Evolutionary conservation across 176 grass and related monocot genomes (phyloP).

Genomic region (Ampelocalamus luodianensis): DNA sequence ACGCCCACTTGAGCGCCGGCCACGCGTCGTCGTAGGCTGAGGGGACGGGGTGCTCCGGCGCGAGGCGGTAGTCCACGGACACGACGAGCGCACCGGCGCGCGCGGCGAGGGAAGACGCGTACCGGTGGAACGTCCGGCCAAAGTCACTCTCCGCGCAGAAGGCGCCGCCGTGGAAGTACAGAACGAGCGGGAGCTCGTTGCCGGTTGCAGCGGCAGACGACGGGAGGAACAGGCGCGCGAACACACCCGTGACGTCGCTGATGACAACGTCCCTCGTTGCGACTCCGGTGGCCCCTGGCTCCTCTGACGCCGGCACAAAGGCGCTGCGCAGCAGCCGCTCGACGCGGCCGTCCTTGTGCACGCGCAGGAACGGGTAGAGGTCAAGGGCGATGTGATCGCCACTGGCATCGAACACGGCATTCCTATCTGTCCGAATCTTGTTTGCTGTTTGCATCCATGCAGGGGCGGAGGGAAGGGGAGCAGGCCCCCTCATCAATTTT

Average conservation of each 20-base stretch:
- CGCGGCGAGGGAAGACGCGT: constrained; percentile 41
- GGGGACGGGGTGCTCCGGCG: constrained; percentile 52
- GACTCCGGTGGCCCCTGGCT: not conserved
- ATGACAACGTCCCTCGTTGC: constrained; percentile 41
- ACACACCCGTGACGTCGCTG: not conserved
- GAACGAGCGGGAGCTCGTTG: constrained; percentile 46
- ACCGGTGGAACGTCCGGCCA: constrained; percentile 30
- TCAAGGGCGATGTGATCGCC: not conserved
- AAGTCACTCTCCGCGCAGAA: constrained; percentile 55
- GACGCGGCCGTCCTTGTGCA: not conserved
- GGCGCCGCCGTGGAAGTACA: constrained; percentile 62
- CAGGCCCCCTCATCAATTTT: too few species aligned
- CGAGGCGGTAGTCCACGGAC: constrained; percentile 57
- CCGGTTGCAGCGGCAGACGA: not conserved
- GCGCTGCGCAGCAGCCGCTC: not conserved
- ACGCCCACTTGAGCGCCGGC: constrained; percentile 35
- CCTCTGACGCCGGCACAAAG: constrained; percentile 3
- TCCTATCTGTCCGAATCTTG: not conserved
- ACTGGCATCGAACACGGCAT: too few species aligned
- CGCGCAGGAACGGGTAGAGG: not conserved
- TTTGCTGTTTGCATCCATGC: not conserved
- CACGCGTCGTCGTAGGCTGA: constrained; percentile 51
- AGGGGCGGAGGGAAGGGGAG: too few species aligned
- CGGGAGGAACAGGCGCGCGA: constrained; percentile 1
- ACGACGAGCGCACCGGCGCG: constrained; percentile 35